Evolutionary conservation across 768 basidiomycete genomes (phyloP).

Genomic region (Rhizopogon sp.): DNA sequence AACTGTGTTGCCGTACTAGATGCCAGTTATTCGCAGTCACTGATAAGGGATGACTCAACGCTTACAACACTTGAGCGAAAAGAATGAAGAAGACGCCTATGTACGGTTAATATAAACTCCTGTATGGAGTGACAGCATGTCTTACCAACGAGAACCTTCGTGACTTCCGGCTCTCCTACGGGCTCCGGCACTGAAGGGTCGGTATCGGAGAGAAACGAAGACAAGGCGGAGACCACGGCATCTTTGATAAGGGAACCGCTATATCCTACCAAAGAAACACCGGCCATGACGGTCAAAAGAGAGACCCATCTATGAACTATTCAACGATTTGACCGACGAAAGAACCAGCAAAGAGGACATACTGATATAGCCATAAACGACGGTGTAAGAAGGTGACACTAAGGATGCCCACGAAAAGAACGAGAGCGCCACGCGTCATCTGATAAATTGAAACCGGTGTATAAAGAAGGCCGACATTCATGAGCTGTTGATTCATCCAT

Average conservation of each 20-base stretch:
- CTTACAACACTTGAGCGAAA: constrained; percentile 93
- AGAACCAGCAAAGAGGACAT: constrained; percentile 9
- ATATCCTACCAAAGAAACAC: constrained; percentile 80
- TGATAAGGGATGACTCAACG: constrained; percentile 1
- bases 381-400: constrained; percentile 89
- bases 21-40: constrained; percentile 5
- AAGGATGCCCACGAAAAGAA: constrained; percentile 89
- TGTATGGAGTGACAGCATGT: constrained; percentile 10
- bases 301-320: constrained; percentile 70
- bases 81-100: constrained; percentile 86
- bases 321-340: not conserved
- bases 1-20: constrained; percentile 85
- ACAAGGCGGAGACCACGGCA: constrained; percentile 25
- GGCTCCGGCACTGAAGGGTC: constrained; percentile 37
- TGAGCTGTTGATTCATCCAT: constrained; percentile 41
- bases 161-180: constrained; percentile 55
- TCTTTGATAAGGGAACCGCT: constrained; percentile 88
- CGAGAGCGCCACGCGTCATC: constrained; percentile 91
- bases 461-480: constrained; percentile 95
- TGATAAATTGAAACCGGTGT: constrained; percentile 98
- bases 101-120: constrained; percentile 11
- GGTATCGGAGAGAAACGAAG: constrained; percentile 3
- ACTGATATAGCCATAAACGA: constrained; percentile 86
- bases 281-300: constrained; percentile 81
- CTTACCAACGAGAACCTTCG: constrained; percentile 68